phyloP scores from a whole-genome alignment of 2,329 filamentous ascomycete species.

The Fonsecaea nubica region DNA sequence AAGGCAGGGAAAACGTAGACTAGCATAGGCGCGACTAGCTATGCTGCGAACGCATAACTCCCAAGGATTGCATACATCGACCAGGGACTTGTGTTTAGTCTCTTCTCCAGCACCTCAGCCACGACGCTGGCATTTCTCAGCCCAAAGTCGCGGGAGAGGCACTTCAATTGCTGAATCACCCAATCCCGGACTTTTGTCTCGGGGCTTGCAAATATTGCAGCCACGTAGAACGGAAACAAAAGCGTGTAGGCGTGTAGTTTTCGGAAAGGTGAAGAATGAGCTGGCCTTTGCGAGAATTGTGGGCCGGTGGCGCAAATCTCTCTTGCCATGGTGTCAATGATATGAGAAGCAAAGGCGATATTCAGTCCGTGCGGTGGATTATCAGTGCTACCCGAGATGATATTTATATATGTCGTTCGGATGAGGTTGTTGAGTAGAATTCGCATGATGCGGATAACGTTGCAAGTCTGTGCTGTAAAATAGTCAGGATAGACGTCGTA shows the following conservation, averaged over 20 bases:
- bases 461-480: constrained; percentile 44
- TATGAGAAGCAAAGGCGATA: constrained; percentile 27
- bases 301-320: constrained; percentile 46
- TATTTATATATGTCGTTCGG: constrained; percentile 17
- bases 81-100: constrained; percentile 32
- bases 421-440: constrained; percentile 45
- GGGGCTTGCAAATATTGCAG: constrained; percentile 32
- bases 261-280: constrained; percentile 17
- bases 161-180: constrained; percentile 35
- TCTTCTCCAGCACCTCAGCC: constrained; percentile 34
- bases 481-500: constrained; percentile 45
- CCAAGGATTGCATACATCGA: constrained; percentile 40
- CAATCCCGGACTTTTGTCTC: constrained; percentile 30
- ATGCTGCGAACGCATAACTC: constrained; percentile 40
- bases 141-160: constrained; percentile 25
- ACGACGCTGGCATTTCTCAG: constrained; percentile 35
- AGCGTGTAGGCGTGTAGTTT: constrained; percentile 38
- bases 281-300: constrained; percentile 40
- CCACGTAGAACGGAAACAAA: constrained; percentile 40
- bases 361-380: neutral
- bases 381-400: neutral
- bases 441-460: constrained; percentile 43
- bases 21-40: neutral
- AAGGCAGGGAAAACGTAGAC: no score
- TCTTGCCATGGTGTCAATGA: constrained; percentile 39